Evolutionary conservation across 2,329 filamentous ascomycete species (phyloP).

Genomic region (Cordyceps militaris): DNA sequence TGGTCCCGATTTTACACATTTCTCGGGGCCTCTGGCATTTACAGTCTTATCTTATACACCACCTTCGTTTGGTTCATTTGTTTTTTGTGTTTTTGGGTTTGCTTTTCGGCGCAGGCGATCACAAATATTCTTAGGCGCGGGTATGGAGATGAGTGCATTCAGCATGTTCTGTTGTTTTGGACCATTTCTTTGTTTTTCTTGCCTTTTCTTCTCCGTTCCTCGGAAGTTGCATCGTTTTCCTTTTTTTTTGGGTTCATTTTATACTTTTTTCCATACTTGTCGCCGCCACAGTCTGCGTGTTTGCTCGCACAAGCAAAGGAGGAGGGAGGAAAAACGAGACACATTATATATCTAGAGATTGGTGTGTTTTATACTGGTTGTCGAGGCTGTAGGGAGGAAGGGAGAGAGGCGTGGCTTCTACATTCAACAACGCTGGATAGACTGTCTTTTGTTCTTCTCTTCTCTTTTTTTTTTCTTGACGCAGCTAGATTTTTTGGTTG

Average conservation of each 20-base stretch:
- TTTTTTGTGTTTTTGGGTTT: conserved; percentile 17
- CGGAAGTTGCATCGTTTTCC: not conserved
- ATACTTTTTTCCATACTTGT: conserved; percentile 12
- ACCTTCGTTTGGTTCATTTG: conserved; percentile 11
- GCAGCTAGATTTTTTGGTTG: conserved; percentile 17
- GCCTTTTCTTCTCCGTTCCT: not conserved
- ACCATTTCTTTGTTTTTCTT: conserved; percentile 15
- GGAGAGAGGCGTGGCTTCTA: not conserved
- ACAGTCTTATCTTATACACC: conserved; percentile 6
- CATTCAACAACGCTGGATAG: conserved; percentile 10
- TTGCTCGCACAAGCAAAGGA: not conserved
- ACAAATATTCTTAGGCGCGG: conserved; percentile 5
- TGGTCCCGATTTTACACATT: not conserved
- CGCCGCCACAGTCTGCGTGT: not conserved
- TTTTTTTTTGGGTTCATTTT: conserved; percentile 13
- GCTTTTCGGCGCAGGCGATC: conserved; percentile 12
- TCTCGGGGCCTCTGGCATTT: conserved; percentile 5
- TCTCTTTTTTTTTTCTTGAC: conserved; percentile 12
- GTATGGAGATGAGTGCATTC: conserved; percentile 5
- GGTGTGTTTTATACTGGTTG: not conserved
- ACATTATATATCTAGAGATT: not conserved
- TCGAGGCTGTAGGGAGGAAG: not conserved
- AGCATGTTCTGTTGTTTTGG: conserved; percentile 17
- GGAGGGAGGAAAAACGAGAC: not conserved
- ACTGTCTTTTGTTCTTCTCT: conserved; percentile 13